Evolutionary conservation across 2,329 filamentous ascomycete genomes (phyloP).

Genomic region (Tolypocladium ophioglossoides): DNA sequence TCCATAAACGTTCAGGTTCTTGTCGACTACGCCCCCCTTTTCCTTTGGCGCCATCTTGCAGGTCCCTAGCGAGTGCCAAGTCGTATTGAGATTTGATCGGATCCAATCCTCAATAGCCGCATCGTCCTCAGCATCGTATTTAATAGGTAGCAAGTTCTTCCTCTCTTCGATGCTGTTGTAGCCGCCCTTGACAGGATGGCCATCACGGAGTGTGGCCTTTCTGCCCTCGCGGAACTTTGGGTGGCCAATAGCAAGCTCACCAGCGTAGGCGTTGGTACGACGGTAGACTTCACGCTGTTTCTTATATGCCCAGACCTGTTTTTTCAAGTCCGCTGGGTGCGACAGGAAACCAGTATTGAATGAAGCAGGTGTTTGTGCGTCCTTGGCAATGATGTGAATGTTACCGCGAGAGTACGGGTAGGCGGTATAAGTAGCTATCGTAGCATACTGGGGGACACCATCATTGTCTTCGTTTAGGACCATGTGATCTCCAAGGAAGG

Average conservation of each 20-base stretch:
- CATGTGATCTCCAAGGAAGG: slow-evolving; percentile 10
- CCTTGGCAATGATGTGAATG: slow-evolving; percentile 43
- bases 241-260: slow-evolving; percentile 29
- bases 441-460: slow-evolving; percentile 34
- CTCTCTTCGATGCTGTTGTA: slow-evolving; percentile 16
- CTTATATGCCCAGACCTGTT: slow-evolving; percentile 54
- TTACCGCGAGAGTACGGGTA: slow-evolving; percentile 52
- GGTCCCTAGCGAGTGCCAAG: slow-evolving; percentile 25
- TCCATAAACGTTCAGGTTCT: background rate
- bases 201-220: slow-evolving; percentile 21
- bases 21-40: background rate
- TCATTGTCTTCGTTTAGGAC: background rate
- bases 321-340: slow-evolving; percentile 41
- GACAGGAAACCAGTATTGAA: slow-evolving; percentile 44
- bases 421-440: slow-evolving; percentile 38
- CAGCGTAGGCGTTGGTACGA: slow-evolving; percentile 39
- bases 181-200: slow-evolving; percentile 8
- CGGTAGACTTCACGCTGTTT: slow-evolving; percentile 48
- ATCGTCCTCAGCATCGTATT: slow-evolving; percentile 38
- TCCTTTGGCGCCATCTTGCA: slow-evolving; percentile 1
- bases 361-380: slow-evolving; percentile 31
- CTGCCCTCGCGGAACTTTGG: slow-evolving; percentile 31
- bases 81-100: slow-evolving; percentile 24
- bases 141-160: slow-evolving; percentile 17
- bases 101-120: slow-evolving; percentile 32